Evolutionary conservation across 176 grass and related monocot species (phyloP), one percentile per base, ranked within the genome.

Genomic region (Aechmea fasciata): DNA sequence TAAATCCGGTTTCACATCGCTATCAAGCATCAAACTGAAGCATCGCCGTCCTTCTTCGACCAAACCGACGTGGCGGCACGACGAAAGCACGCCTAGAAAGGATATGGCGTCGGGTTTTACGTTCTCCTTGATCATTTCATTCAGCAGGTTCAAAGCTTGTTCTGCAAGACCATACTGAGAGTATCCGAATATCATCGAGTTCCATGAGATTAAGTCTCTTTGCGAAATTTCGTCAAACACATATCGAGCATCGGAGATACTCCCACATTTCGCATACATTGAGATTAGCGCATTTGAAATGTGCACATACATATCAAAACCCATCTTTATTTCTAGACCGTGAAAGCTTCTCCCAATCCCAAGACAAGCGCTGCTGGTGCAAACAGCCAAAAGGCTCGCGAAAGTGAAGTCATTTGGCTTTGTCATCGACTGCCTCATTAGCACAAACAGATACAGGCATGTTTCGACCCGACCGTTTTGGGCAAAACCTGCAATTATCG

Each of bases 401-500:
- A 71, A 79, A 64, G 76, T 79, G 49, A 79, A 28, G 24, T 79
- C 76, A 79, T 79, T 79, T 52, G 76, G 76, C 69, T 79, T 63
- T 63, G 48, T 65, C 13, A 47, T 20, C 12, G 57, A 69, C 49
- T 66, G 57, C 28, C 68, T 71, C 76, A 71, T 79, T 15, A 29
- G 53, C 13, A 19, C 68, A 47, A 65, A 33, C 14, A 54, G 24
- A 25, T 11, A 52, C 3, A 53, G 68, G 67, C 50, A 71, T 11
- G 47, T 51, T 15, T 53, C 26, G 71, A 59, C 76, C 50, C 65
- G 76, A 52, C 69, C 22, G 47, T 79, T 57, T 49, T 65, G 22
- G 3, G 48, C 67, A 14, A 48, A 91, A 47, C 84, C 78, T 76
- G 88, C 82, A 84, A 91, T 82, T 10, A 91, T 63, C 67, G 84